Evolutionary conservation across 345 rosid species (phyloP).

Genomic region (Nephelium lappaceum): DNA sequence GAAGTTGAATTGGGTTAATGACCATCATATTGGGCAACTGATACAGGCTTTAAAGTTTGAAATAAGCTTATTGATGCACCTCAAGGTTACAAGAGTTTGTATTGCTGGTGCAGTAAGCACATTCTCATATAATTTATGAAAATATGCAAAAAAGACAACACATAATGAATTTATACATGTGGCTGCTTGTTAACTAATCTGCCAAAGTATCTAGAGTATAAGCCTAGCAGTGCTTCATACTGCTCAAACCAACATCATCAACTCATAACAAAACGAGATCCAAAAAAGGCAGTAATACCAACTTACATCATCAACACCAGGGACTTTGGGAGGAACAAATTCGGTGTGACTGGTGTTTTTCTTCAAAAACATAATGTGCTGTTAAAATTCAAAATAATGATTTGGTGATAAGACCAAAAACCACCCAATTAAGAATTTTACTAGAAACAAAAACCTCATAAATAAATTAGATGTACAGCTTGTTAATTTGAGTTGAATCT

Average conservation of each 20-base stretch:
- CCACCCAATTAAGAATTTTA: too few relatives aligned
- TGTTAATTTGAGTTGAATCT: too few relatives aligned
- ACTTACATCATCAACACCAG: conserved; percentile 80
- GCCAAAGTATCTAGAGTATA: neutral
- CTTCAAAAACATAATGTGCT: too few relatives aligned
- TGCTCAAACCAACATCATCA: neutral
- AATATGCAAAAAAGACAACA: neutral
- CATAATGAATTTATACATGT: neutral
- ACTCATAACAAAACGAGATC: conserved; percentile 4
- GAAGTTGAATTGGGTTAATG: neutral
- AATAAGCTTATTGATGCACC: neutral
- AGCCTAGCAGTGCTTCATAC: neutral
- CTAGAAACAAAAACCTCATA: too few relatives aligned
- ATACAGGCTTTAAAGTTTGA: neutral
- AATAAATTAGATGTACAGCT: too few relatives aligned
- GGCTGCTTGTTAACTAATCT: neutral
- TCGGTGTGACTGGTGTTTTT: conserved; percentile 64
- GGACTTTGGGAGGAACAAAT: conserved; percentile 71
- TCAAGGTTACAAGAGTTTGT: neutral
- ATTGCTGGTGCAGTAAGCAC: too few relatives aligned
- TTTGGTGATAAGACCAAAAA: conserved; percentile 15
- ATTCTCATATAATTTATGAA: neutral
- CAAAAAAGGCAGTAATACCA: neutral
- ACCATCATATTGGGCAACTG: neutral
- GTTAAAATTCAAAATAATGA: too few relatives aligned